These are phyloP conservation scores for Cocos nucifera DNA, from an alignment of 176 grass and related monocot genomes.

Conservation along the genomic window DNA sequence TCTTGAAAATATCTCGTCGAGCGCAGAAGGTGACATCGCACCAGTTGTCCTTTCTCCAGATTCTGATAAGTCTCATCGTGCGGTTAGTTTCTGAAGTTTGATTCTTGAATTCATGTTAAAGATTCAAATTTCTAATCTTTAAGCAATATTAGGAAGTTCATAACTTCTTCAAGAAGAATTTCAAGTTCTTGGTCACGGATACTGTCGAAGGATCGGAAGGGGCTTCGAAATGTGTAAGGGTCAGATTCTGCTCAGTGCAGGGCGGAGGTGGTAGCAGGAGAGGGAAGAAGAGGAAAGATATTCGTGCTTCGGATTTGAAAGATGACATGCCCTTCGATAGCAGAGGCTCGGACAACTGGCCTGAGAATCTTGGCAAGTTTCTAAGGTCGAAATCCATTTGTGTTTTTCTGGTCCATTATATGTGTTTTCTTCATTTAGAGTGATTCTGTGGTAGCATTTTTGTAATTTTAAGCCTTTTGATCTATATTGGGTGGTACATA, in stretches of 20 bases:
- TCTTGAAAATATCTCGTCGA: slow-evolving; percentile 38
- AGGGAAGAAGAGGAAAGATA: slow-evolving; percentile 68
- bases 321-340: slow-evolving; percentile 66
- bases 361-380: slow-evolving; percentile 63
- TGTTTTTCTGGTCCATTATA: not conserved
- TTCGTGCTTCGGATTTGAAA: slow-evolving; percentile 35
- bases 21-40: slow-evolving; percentile 21
- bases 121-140: slow-evolving; percentile 1
- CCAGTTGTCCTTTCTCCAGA: slow-evolving; percentile 65
- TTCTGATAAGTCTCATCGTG: slow-evolving; percentile 66
- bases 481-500: too few species aligned
- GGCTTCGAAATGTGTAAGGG: slow-evolving; percentile 55
- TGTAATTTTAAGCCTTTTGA: too few species aligned
- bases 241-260: slow-evolving; percentile 40
- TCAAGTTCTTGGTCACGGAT: slow-evolving; percentile 85
- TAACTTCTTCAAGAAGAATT: slow-evolving; percentile 75
- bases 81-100: slow-evolving; percentile 42
- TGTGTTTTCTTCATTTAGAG: too few species aligned
- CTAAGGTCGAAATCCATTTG: slow-evolving; percentile 41
- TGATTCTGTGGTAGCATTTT: too few species aligned
- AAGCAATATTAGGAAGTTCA: slow-evolving; percentile 55
- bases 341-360: slow-evolving; percentile 71
- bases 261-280: slow-evolving; percentile 35
- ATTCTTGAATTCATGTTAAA: not conserved
- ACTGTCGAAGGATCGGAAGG: slow-evolving; percentile 71